A percentile compares a stretch with the other conserved stretches of the same genome.
These are phyloP conservation scores for Lactarius psammicola DNA, from an alignment of 768 basidiomycete genomes.

Conservation along the genomic window DNA sequence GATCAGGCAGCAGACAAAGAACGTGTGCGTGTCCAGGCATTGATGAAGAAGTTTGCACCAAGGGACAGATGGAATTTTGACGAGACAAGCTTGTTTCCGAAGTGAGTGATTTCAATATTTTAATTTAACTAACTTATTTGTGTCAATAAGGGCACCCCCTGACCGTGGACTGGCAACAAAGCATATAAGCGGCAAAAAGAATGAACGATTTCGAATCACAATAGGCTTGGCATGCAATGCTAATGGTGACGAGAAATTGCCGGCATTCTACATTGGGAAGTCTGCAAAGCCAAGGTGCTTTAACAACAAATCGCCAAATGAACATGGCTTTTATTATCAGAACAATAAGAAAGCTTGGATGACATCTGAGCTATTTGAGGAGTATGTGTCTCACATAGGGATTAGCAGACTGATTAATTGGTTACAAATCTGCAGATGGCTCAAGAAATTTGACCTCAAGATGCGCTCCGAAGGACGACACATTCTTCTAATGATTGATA, in stretches of 20 bases:
- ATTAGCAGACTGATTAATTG: too few species aligned
- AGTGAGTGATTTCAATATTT: too few species aligned
- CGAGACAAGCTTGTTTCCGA: background rate
- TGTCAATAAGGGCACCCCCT: background rate
- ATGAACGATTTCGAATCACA: background rate
- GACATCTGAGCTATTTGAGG: background rate
- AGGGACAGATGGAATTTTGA: background rate
- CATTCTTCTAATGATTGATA: background rate
- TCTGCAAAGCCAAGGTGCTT: background rate
- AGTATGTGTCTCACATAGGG: background rate
- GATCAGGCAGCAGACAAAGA: background rate
- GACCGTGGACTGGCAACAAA: background rate
- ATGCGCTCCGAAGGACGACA: background rate
- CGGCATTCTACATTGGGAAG: background rate
- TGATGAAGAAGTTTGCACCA: background rate
- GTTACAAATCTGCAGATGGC: background rate
- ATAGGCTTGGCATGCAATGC: constrained; percentile 2
- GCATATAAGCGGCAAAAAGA: background rate
- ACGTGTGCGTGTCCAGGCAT: too few species aligned
- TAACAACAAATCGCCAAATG: background rate
- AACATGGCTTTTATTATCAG: background rate
- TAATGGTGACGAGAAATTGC: background rate
- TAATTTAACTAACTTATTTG: too few species aligned
- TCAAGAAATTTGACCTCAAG: background rate
- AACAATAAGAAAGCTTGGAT: too few species aligned